Conservation (phyloP, 371 early-diverging fungal species). For the Lichtheimia ramosa region DNA sequence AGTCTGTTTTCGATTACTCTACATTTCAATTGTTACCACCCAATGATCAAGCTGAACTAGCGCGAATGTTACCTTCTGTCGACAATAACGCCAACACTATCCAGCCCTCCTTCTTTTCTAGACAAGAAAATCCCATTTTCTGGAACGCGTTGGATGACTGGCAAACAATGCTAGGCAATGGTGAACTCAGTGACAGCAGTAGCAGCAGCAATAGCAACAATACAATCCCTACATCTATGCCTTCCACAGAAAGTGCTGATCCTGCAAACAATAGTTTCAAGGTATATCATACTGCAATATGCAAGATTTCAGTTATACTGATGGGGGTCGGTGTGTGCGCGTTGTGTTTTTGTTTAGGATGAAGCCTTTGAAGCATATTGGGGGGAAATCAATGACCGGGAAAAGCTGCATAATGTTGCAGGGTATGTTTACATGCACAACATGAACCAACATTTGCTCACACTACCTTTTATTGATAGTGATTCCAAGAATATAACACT, state of each 20-base stretch:
- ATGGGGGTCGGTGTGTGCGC: too few relatives aligned
- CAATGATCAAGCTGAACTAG: slow-evolving; percentile 32
- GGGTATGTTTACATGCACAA: slow-evolving; percentile 27
- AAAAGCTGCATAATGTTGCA: slow-evolving; percentile 49
- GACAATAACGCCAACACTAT: slow-evolving; percentile 15
- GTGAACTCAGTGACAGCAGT: slow-evolving; percentile 19
- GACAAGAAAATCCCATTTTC: slow-evolving; percentile 33
- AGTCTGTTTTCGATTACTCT: slow-evolving; percentile 39
- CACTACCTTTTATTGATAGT: slow-evolving; percentile 16
- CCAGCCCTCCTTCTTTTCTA: slow-evolving; percentile 33
- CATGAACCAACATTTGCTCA: not conserved
- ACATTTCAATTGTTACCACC: slow-evolving; percentile 40
- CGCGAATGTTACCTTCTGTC: slow-evolving; percentile 29
- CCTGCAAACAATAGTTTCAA: slow-evolving; percentile 5
- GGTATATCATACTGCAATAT: not conserved
- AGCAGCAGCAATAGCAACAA: slow-evolving; percentile 7
- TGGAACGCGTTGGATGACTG: slow-evolving; percentile 39
- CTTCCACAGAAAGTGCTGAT: too few relatives aligned
- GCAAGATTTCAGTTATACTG: slow-evolving; percentile 1
- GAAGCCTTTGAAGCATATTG: slow-evolving; percentile 40
- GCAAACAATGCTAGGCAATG: slow-evolving; percentile 32
- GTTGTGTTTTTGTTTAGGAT: slow-evolving; percentile 20
- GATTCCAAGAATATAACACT: slow-evolving; percentile 51
- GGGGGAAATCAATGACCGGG: slow-evolving; percentile 43
- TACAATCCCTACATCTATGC: not conserved